Evolutionary conservation across 1,284 basidiomycete species (phyloP), one percentile per base, ranked within the genome.

Genomic region (Coniferiporia weirii): DNA sequence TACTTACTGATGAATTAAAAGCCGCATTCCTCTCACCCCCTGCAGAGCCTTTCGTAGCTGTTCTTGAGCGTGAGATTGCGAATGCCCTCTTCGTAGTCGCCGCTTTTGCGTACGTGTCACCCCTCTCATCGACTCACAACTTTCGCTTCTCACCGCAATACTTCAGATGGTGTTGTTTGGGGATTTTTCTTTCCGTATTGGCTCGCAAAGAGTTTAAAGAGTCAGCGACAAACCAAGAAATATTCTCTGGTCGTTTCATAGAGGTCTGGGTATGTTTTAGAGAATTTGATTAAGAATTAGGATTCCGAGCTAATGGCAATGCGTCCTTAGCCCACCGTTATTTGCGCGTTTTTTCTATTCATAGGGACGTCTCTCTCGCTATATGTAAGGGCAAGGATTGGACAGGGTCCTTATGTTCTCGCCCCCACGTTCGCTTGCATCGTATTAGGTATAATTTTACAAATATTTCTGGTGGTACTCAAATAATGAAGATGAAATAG

Each of bases 1-100:
- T 45, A 19, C 10, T 13, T 19, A 8, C 9, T 20, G 13, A 22
- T 32, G 15, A 3, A 32, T 36, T 40, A 12, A 20, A 13, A 88
- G 87, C 80, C 1, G 75, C 82, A 0, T 81, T 89, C 64, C 68
- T 92, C 9, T 85, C 85, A 12, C 86, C 89, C 0, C 87, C 89
- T 0, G 75, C 70, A 45, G 85, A 86, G 52, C 86, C 88, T 0
- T 85, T 91, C 61, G 74, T 87, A 10, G 76, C 79, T 2, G 82
- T 88, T 1, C 67, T 90, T 19, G 89, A 92, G 66, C 81, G 87
- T 5, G 89, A 91, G 65, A 19, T 59, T 7, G 44, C 49, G 1
- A 57, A 47, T 36, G 51, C 54, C n/a, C 4, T 56, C 3, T 52
- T 59, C n/a, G 78, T 79, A 0, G 66, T 73, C 7, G 32, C 73